Base-by-base conservation (phyloP, 192 early-diverging fungal genomes). In the Oehlia diaphana region DNA sequence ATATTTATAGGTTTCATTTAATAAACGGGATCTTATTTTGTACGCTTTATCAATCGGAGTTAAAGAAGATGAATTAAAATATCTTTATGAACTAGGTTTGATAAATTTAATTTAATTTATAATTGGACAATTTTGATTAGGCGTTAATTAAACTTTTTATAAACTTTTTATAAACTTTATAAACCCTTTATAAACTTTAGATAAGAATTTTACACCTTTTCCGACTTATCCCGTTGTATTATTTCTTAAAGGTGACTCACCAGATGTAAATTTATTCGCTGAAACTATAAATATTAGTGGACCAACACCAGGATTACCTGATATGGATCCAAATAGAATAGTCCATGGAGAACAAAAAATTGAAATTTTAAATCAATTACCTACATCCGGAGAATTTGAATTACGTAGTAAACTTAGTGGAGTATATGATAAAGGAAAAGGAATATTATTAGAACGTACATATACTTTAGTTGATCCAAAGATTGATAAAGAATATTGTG, bases 331-430 rank as follows among this genome's bases (percentile, higher is more conserved):
- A 39, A 92, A 91, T 85, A 85, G 83, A 23, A 85, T 95, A 31
- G 90, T 95, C 3, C 93, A 95, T 74, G 93, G 93, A 62, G 93
- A 95, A 75, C 92, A 94, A 73, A 83, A 80, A 63, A 81, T 91
- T 44, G 92, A 94, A 78, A 66, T 92, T 13, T 61, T 91, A 49
- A 81, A 82, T 28, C 88, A 88, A 14, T 75, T 94, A 23, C 93
- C 93, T 10, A 47, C 76, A 5, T 85, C 88, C 4, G 93, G 92
- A 23, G 82, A 83, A 16, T 93, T 92, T 80, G 84, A 86, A n/a
- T 67, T 91, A 1, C 78, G 86, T 13, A 86, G 84, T 13, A 91
- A 80, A 1, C 76, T 92, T 23, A 78, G 81, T 10, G 93, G 93
- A 26, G 90, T 95, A 0, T 95, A 91, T 80, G 93, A 95, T 81